Percentiles rank a stretch among this genome's conserved stretches.
These are phyloP conservation scores for Boletus mariae DNA, from an alignment of 1,284 basidiomycete species.

Conservation along the genomic window DNA sequence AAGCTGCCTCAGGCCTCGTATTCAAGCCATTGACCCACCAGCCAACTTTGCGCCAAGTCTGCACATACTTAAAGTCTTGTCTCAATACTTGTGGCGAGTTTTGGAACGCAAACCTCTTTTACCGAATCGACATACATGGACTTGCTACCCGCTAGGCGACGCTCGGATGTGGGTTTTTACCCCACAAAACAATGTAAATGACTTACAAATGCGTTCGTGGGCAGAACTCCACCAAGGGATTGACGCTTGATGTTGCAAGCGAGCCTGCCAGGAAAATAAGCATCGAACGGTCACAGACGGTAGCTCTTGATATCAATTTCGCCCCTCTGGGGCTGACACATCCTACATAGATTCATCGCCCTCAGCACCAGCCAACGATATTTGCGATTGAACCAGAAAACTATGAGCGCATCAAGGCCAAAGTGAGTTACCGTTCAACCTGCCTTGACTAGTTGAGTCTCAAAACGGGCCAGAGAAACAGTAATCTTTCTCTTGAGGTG, in stretches of 20 bases:
- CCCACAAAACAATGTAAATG: no score
- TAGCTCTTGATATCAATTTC: slow-evolving; percentile 2
- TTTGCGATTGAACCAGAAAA: slow-evolving; percentile 7
- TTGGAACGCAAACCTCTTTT: not conserved
- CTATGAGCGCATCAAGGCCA: not conserved
- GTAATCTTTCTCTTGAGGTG: slow-evolving; percentile 12
- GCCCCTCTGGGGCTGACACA: slow-evolving; percentile 3
- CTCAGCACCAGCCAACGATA: slow-evolving; percentile 14
- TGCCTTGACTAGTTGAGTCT: not conserved
- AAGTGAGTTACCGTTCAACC: slow-evolving; percentile 9
- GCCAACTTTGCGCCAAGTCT: not conserved
- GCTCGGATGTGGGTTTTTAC: slow-evolving; percentile 12
- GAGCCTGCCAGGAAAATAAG: not conserved
- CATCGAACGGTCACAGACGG: slow-evolving; percentile 4
- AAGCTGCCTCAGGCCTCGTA: not conserved
- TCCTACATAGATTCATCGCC: slow-evolving; percentile 3
- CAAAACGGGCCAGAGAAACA: not conserved
- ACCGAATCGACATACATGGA: slow-evolving; percentile 6
- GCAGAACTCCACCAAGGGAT: slow-evolving; percentile 8
- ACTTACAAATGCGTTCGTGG: slow-evolving; percentile 2
- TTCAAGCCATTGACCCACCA: not conserved
- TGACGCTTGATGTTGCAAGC: not conserved
- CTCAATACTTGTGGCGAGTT: not conserved
- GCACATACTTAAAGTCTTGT: slow-evolving; percentile 14
- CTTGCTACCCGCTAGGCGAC: not conserved